Evolutionary conservation across 352 stramenopile genomes (phyloP), one percentile per base, ranked within the genome.

Genomic region (Phytophthora multivora): DNA sequence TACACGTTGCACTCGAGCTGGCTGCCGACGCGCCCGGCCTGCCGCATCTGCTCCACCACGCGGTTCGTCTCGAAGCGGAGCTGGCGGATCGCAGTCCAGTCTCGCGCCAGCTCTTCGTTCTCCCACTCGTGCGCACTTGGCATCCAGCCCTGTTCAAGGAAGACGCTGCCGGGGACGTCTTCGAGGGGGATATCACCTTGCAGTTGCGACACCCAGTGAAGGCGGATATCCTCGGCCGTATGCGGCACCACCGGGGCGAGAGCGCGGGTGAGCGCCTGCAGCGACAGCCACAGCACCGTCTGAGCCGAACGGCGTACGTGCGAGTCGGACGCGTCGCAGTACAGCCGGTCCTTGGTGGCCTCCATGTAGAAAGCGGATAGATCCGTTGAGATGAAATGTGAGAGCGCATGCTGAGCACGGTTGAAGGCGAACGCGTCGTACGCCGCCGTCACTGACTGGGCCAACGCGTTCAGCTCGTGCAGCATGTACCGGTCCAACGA

Each of bases 341-440:
- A 99, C 33, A 99, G 71, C 8, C 96, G 84, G 68, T 99, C 97
- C 70, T 99, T 99, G 31, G 91, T 88, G 15, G 97, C 94, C 72
- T 99, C 96, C 69, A 99, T 91, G 81, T 99, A 99, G 68, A 99
- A 99, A 53, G 98, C 97, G 25, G 96, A 99, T 11, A 99, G 69
- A 66, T 99, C 96, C 0, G 88, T 92, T 23, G 91, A 86, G 69
- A 99, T 81, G 53, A 96, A 99, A 53, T 96, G 85, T 23, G 97
- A 79, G 0, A 99, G 40, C 25, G 95, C 87, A 62, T 98, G 91
- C 59, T 95, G 89, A 40, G 93, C 96, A 39, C 88, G 80, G 60
- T 96, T 96, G 60, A 99, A 99, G 26, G 97, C 83, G 46, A 85
- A 91, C 30, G 66, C 54, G 25, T 94, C 85, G 59, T 93, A 93